Evolutionary conservation across 495 filamentous ascomycete genomes (phyloP), one percentile per base, ranked within the genome.

Genomic region (Penicillium mononematosum): DNA sequence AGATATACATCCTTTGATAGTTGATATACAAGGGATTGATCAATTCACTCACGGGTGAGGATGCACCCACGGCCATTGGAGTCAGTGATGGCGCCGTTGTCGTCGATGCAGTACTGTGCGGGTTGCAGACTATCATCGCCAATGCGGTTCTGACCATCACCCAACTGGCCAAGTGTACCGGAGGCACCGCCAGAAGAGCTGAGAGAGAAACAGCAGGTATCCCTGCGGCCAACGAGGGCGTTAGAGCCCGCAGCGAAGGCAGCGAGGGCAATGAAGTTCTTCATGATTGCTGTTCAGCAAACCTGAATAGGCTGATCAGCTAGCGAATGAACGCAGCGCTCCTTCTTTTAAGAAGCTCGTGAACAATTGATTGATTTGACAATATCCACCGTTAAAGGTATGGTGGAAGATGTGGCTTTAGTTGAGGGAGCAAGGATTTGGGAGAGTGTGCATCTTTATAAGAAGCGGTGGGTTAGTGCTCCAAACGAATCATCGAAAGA

Each of bases 61-160:
- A 86, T 80, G 53, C 84, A 88, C 39, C 83, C 81, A 47, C 81
- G 75, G 36, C 79, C 77, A 50, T 66, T 71, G 52, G 61, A 54
- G 61, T 88, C 85, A 20, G 70, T 78, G 58, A 88, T 75, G n/a
- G 48, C 66, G 41, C 80, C 80, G 24, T 67, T 72, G 9, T 65
- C 65, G 48, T 75, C 62, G 59, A 83, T 81, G 55, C 77, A 81
- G 65, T 69, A 82, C 19, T 67, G 61, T 22, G 73, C 70, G 16
- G 68, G 58, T 6, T 70, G 52, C 16, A 79, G 60, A 12, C 68
- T 69, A 43, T 74, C 41, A 12, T 68, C 78, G 39, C 78, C 75
- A 57, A 83, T 72, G 22, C 82, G 75, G 57, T 76, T 76, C 69
- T 85, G 82, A 20, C 83, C 83, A 61, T 83, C 79, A 55, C 52